A percentile compares a stretch with the other conserved stretches of the same genome.
Conservation (phyloP, 1,284 basidiomycete species). For the Trichosporon faecale region DNA sequence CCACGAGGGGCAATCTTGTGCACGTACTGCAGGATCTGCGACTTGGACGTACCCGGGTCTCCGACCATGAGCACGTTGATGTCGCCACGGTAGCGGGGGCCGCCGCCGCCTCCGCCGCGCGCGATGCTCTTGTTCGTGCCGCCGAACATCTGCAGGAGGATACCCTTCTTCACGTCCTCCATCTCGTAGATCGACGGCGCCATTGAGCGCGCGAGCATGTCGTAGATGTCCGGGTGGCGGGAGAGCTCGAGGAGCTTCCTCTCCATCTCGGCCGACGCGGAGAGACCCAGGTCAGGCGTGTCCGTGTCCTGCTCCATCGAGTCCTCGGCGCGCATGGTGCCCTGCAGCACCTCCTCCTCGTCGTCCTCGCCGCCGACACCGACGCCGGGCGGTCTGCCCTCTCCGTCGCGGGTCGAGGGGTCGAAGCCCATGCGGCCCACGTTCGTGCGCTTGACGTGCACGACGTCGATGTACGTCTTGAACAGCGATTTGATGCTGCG, state of each 20-base stretch:
- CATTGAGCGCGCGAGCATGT: constrained; percentile 75
- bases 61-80: constrained; percentile 97
- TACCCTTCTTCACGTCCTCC: constrained; percentile 99
- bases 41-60: constrained; percentile 96
- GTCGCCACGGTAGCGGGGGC: constrained; percentile 93
- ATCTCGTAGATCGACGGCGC: constrained; percentile 96
- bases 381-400: constrained; percentile 61
- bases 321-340: constrained; percentile 29
- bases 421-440: constrained; percentile 72
- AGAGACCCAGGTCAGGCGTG: constrained; percentile 56
- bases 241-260: constrained; percentile 55
- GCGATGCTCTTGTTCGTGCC: constrained; percentile 96
- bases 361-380: constrained; percentile 84
- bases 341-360: constrained; percentile 57
- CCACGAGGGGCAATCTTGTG: constrained; percentile 98
- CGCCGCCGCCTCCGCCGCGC: constrained; percentile 87
- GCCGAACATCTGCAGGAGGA: constrained; percentile 90
- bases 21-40: constrained; percentile 95
- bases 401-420: constrained; percentile 65
- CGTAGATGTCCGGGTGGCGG: constrained; percentile 74
- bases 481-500: constrained; percentile 90
- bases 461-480: constrained; percentile 92
- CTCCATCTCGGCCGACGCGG: constrained; percentile 56
- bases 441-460: constrained; percentile 80
- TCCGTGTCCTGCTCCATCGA: constrained; percentile 41